A percentile compares a stretch with the other conserved stretches of the same genome.
These are phyloP conservation scores for Fusarium subtropicale DNA, from an alignment of 2,329 filamentous ascomycete genomes.

Conservation along the genomic window DNA sequence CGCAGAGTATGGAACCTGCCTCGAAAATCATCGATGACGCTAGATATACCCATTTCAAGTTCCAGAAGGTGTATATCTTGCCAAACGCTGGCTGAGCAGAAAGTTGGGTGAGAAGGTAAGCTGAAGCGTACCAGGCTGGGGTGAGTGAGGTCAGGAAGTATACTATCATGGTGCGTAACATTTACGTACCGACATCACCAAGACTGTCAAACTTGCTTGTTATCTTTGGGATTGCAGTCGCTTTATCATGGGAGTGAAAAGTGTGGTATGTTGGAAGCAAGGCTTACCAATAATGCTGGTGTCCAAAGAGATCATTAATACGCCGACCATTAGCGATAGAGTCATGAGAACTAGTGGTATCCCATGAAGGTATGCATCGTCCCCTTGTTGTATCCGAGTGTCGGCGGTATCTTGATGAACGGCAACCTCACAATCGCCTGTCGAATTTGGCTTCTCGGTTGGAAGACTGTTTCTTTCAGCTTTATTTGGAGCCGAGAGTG, in stretches of 20 bases:
- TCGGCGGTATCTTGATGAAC: neutral
- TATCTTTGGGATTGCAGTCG: conserved; percentile 46
- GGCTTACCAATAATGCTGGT: conserved; percentile 39
- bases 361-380: conserved; percentile 29
- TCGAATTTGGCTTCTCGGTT: neutral
- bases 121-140: conserved; percentile 50
- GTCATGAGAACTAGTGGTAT: conserved; percentile 26
- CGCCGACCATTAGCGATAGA: conserved; percentile 35
- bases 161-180: rapidly evolving
- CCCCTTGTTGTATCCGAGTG: neutral
- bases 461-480: rapidly evolving
- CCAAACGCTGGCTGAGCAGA: conserved; percentile 48
- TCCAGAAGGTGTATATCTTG: conserved; percentile 50
- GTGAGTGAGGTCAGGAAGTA: neutral
- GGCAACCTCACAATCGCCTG: neutral
- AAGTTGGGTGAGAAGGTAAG: conserved; percentile 46
- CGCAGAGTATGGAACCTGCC: conserved; percentile 45
- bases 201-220: conserved; percentile 52
- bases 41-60: conserved; percentile 49
- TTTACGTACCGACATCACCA: conserved; percentile 36
- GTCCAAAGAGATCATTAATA: conserved; percentile 41
- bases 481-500: rapidly evolving
- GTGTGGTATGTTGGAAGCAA: rapidly evolving
- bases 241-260: conserved; percentile 7
- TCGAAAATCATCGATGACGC: conserved; percentile 43